phyloP scores from a whole-genome alignment of 371 early-diverging fungal genomes.

The Smittium culicis region DNA sequence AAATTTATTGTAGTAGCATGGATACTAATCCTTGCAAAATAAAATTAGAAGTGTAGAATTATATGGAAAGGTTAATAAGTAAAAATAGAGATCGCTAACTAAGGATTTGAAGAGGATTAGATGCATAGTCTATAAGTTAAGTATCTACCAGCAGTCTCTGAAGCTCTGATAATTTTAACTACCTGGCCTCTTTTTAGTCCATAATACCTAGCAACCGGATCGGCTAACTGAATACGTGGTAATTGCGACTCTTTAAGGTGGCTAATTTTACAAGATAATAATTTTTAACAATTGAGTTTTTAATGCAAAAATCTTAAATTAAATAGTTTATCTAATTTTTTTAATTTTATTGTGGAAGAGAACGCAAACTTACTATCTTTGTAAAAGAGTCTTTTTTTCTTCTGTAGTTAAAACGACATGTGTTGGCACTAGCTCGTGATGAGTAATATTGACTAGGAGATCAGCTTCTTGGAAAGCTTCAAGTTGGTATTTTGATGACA shows the following conservation, averaged over 20 bases:
- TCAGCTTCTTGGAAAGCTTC: conserved; percentile 94
- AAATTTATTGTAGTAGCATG: too few relatives aligned
- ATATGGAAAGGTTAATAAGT: too few relatives aligned
- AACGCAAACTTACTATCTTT: conserved; percentile 63
- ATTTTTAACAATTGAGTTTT: too few relatives aligned
- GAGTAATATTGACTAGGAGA: conserved; percentile 94
- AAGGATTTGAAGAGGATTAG: too few relatives aligned
- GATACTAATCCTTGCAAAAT: too few relatives aligned
- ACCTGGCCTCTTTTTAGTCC: conserved; percentile 94
- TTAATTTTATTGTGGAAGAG: not conserved
- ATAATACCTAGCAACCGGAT: conserved; percentile 95
- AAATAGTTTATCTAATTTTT: too few relatives aligned
- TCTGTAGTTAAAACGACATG: conserved; percentile 82
- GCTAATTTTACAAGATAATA: conserved; percentile 11
- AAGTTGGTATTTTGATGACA: conserved; percentile 55
- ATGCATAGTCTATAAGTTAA: conserved; percentile 84
- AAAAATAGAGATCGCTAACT: too few relatives aligned
- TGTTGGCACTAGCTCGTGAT: conserved; percentile 92
- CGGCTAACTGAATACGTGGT: conserved; percentile 82
- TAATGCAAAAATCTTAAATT: too few relatives aligned
- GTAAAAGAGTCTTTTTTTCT: conserved; percentile 83
- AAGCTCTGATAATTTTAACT: conserved; percentile 88
- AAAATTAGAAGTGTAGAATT: too few relatives aligned
- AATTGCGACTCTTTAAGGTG: conserved; percentile 92
- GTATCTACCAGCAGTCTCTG: conserved; percentile 95